Percentiles rank a stretch among this genome's conserved stretches.
These are phyloP conservation scores for Mytilinidion resinicola DNA, from an alignment of 495 filamentous ascomycete genomes.

Conservation along the genomic window DNA sequence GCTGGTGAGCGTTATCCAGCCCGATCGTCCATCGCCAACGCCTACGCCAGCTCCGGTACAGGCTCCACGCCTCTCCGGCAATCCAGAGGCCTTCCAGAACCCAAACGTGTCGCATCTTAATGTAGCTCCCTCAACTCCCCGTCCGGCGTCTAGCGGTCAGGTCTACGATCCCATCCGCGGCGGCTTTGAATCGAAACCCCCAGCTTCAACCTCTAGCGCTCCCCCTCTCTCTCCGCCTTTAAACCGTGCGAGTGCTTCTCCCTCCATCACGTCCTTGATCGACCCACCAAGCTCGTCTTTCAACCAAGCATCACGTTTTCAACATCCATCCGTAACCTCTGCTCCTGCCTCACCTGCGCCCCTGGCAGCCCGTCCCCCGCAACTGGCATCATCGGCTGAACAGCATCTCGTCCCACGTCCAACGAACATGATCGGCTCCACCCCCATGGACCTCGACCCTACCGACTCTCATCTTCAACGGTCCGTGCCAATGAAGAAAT, in stretches of 20 bases:
- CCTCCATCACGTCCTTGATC: conserved; percentile 83
- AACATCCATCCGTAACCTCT: conserved; percentile 28
- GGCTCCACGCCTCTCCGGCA: conserved; percentile 24
- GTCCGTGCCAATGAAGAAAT: conserved; percentile 32
- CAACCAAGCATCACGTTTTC: conserved; percentile 21
- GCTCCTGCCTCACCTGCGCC: conserved; percentile 28
- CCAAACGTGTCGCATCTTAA: conserved; percentile 29
- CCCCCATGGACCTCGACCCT: conserved; percentile 29
- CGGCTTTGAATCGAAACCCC: conserved; percentile 53
- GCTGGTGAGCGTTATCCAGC: conserved; percentile 17
- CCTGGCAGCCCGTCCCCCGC: conserved; percentile 6
- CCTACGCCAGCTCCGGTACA: conserved; percentile 21
- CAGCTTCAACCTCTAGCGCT: conserved; percentile 44
- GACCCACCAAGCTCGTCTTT: conserved; percentile 56
- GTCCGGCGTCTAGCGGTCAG: conserved; percentile 60
- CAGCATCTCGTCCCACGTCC: conserved; percentile 2
- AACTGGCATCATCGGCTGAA: conserved; percentile 13
- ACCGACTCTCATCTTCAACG: conserved; percentile 5
- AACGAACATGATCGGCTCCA: conserved; percentile 1
- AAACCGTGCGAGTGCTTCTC: conserved; percentile 72
- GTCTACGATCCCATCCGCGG: conserved; percentile 84
- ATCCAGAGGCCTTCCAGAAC: conserved; percentile 31
- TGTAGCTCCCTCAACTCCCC: conserved; percentile 35
- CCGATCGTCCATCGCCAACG: conserved; percentile 16
- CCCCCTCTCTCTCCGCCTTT: conserved; percentile 51